A percentile compares a stretch with the other conserved stretches of the same genome.
Conservation (phyloP, 805 yeast genomes). For the Clavispora vitiphila region DNA sequence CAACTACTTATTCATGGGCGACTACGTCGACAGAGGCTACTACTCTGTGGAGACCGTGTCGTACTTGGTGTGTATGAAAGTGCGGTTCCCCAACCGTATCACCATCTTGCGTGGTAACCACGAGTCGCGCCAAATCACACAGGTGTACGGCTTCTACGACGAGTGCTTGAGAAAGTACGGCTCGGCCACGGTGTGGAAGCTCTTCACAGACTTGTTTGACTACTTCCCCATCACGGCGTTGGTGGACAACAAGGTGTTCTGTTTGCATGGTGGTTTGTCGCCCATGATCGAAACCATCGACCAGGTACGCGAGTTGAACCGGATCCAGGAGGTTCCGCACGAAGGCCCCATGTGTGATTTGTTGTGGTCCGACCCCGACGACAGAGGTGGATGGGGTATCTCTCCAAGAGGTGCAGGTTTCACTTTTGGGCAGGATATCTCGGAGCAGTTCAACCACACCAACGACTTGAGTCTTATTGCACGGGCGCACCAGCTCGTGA, state of each 20-base stretch:
- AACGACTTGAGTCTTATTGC: conserved; percentile 82
- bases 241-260: conserved; percentile 85
- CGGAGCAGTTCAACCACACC: conserved; percentile 89
- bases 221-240: conserved; percentile 91
- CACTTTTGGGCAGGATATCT: conserved; percentile 94
- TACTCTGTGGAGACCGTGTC: conserved; percentile 90
- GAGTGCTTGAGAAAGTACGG: conserved; percentile 94
- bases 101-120: conserved; percentile 93
- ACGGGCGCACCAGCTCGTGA: conserved; percentile 94
- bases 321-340: conserved; percentile 95
- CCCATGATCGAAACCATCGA: conserved; percentile 93
- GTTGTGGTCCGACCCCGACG: conserved; percentile 96
- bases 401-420: conserved; percentile 98
- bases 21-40: conserved; percentile 88
- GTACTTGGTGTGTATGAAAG: conserved; percentile 85
- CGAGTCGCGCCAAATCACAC: conserved; percentile 93
- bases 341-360: conserved; percentile 98
- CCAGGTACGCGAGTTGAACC: conserved; percentile 83
- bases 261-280: conserved; percentile 91
- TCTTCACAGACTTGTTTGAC: conserved; percentile 87
- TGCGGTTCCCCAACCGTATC: conserved; percentile 85
- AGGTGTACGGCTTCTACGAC: conserved; percentile 93
- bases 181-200: conserved; percentile 88
- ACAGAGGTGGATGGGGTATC: conserved; percentile 97
- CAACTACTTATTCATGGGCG: conserved; percentile 45